Base-by-base conservation (phyloP, 495 filamentous ascomycete species). In the Trichocladium uniseriatum region DNA sequence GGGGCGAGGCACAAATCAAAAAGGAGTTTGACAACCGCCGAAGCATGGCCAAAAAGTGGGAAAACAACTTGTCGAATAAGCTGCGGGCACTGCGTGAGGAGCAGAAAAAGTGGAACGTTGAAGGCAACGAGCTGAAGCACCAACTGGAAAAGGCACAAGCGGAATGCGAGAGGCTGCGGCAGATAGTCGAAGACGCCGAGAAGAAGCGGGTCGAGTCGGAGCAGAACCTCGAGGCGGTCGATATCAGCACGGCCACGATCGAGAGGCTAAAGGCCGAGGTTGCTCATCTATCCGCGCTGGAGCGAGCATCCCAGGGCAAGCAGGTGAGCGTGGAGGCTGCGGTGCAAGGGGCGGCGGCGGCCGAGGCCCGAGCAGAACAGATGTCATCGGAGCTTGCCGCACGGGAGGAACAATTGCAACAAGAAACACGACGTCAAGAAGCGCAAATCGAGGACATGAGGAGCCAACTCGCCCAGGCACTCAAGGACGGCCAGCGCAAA, bases 11-110 rank as follows among this genome's bases (percentile, higher is more conserved):
- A 9, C 74, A 79, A 51, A 75, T 80, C 28, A 81, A 78, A 53
- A 80, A 75, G 54, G 84, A 88, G 56, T 75, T 77, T 9, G 71
- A 79, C 32, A 79, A 77, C 36, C 78, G 79, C 24, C 76, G 80
- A 36, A 76, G 71, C 43, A 75, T 86, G 43, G 68, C 79, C 4
- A 81, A 84, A 67, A 86, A 82, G 61, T 83, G 81, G 75, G 84
- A 88, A 54, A 71, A 66, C 6, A 79, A 84, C 43, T 69, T 87
- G 11, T 75, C 68, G 18, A 63, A 67, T 37, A 84, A 82, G 56
- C 67, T 87, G 42, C 70, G 72, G 29, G 60, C 62, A 1, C 64
- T 87, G 18, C 70, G 76, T 24, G 84, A 86, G 36, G 83, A 87
- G 53, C 79, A 85, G 55, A 83, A 79, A 54, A 75, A 75, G 35